Base-by-base conservation (phyloP, 2,329 filamentous ascomycete genomes). In the Lasiodiplodia theobromae region DNA sequence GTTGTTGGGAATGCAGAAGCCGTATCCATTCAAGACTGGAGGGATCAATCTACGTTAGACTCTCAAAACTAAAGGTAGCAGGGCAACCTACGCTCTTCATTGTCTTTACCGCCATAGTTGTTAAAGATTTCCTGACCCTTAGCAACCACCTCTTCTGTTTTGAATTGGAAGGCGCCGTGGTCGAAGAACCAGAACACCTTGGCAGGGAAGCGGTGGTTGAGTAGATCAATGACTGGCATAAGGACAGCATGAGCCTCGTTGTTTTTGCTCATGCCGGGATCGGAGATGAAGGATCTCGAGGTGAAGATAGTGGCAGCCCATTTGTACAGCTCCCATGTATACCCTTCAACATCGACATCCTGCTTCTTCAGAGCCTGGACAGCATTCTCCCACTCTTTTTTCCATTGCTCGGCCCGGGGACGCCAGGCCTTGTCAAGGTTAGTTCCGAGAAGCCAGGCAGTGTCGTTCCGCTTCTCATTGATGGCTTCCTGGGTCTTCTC, bases 271-370 rank as follows among this genome's bases (percentile, higher is more conserved):
- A 69, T 65, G 44, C 71, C 71, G 4, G 77, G 77, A 25, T 79
- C 71, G 25, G 83, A 85, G 18, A 82, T 82, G 72, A 87, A 86
- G 18, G 82, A 82, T 38, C 85, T 82, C 4, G 84, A 86, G 4
- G 82, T 83, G 72, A 82, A 84, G 25, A 86, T 82, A 5, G 83
- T 85, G 18, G 83, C 80, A n/a, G 85, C 83, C 83, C 85, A 86
- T 51, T 79, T 74, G 70, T 82, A 84, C 16, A 82, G 78, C 51
- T 82, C 75, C 81, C 84, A 69, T n/a, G 60, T 53, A 23, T 66
- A 69, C 4, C 49, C 25, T 14, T 52, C 40, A 8, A 49, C 16
- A 40, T 44, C 6, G 28, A 69, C 2, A n/a, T 34, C 52, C 14
- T 54, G 4, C 21, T 53, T 52, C 25, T 69, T 23, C 38, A 66